phyloP scores from a whole-genome alignment of 768 basidiomycete genomes.

The Saitozyma sp. region DNA sequence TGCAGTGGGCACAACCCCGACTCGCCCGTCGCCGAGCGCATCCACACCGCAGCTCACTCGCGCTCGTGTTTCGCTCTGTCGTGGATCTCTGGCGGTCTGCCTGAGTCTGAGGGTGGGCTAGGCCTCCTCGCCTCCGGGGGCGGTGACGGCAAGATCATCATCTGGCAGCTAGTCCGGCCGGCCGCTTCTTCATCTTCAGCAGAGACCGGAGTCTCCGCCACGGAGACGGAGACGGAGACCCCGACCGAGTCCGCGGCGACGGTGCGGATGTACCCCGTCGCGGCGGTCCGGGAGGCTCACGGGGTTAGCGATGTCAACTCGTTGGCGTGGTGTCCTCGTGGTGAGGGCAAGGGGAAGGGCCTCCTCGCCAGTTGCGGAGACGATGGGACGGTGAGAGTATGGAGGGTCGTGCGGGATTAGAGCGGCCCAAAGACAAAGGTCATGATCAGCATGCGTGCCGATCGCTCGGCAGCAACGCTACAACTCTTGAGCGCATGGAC shows the following conservation, averaged over 20 bases:
- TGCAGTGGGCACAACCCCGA: slow-evolving; percentile 36
- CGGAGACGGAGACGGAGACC: background rate
- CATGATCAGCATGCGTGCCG: too few relatives aligned
- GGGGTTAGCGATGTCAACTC: slow-evolving; percentile 82
- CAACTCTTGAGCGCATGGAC: too few relatives aligned
- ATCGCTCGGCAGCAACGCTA: too few relatives aligned
- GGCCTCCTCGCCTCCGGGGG: slow-evolving; percentile 86
- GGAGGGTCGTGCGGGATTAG: slow-evolving; percentile 56
- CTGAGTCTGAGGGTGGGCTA: slow-evolving; percentile 48
- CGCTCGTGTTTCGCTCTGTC: slow-evolving; percentile 39
- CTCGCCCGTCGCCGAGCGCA: slow-evolving; percentile 30
- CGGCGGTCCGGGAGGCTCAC: slow-evolving; percentile 66
- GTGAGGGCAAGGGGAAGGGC: slow-evolving; percentile 61
- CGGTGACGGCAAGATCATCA: slow-evolving; percentile 76
- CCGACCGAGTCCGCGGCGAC: background rate
- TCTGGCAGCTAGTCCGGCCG: slow-evolving; percentile 66
- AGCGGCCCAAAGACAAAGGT: too few relatives aligned
- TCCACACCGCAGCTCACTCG: slow-evolving; percentile 38
- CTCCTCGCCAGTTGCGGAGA: slow-evolving; percentile 81
- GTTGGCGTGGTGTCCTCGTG: slow-evolving; percentile 74
- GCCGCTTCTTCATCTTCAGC: too few relatives aligned
- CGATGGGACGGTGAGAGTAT: slow-evolving; percentile 78
- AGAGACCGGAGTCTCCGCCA: slow-evolving; percentile 1
- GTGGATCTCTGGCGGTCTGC: slow-evolving; percentile 26
- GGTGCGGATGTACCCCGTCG: slow-evolving; percentile 56